Evolutionary conservation across 345 rosid species (phyloP).

Genomic region (Durio zibethinus): DNA sequence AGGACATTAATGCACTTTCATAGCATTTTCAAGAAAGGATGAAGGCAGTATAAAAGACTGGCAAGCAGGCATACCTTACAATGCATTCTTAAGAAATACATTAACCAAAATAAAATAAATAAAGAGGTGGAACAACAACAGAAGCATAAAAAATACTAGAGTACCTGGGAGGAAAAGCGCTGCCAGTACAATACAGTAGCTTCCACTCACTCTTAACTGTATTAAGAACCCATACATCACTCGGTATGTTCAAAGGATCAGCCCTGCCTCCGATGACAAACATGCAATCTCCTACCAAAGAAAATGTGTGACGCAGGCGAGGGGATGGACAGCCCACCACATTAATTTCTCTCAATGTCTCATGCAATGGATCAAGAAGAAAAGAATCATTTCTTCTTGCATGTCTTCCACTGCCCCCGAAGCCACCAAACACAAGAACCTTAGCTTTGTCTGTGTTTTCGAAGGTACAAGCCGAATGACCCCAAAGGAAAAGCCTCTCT

Average conservation of each 20-base stretch:
- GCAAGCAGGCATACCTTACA: neutral
- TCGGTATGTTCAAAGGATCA: constrained; percentile 66
- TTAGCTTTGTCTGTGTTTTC: constrained; percentile 24
- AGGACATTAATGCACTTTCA: neutral
- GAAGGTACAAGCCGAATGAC: constrained; percentile 65
- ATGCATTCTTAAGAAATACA: neutral
- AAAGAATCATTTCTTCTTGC: constrained; percentile 71
- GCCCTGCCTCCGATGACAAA: constrained; percentile 85
- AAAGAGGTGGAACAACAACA: neutral
- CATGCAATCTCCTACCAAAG: constrained; percentile 56
- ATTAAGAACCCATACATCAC: constrained; percentile 74
- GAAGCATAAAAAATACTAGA: constrained; percentile 9
- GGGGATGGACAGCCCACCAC: constrained; percentile 55
- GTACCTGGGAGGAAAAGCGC: constrained; percentile 60
- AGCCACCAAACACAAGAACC: constrained; percentile 79
- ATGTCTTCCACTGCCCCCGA: constrained; percentile 92
- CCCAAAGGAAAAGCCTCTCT: constrained; percentile 89
- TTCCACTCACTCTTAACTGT: constrained; percentile 51
- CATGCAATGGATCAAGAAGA: constrained; percentile 56
- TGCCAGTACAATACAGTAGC: constrained; percentile 48
- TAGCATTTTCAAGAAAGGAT: constrained; percentile 1
- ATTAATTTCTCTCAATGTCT: constrained; percentile 39
- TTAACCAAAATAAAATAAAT: neutral
- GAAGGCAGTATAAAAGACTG: neutral
- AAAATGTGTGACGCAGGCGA: constrained; percentile 79